These are phyloP conservation scores for Boletus sp. DNA, from an alignment of 768 basidiomycete genomes.

Conservation along the genomic window DNA sequence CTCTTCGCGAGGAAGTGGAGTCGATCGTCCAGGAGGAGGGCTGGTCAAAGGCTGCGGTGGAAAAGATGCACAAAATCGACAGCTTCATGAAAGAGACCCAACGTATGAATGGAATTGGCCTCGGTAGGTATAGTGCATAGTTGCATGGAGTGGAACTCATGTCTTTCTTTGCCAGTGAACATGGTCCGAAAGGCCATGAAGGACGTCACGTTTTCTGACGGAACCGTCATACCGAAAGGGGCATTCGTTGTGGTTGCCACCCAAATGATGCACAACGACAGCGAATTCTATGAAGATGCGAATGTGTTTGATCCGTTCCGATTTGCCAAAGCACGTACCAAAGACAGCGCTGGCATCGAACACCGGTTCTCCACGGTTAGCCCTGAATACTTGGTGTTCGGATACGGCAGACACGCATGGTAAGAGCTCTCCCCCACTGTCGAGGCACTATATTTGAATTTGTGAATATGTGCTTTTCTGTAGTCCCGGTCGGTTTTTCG, in stretches of 20 bases:
- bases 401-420: no score
- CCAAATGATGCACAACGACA: slow-evolving; percentile 23
- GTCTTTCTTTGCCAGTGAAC: neutral
- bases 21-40: slow-evolving; percentile 1
- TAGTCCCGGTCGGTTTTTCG: slow-evolving; percentile 19
- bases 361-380: no score
- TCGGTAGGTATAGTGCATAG: slow-evolving; percentile 12
- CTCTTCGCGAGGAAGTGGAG: slow-evolving; percentile 18
- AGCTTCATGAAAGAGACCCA: no score
- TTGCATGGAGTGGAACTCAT: neutral
- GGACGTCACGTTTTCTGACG: no score
- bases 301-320: no score
- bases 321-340: no score
- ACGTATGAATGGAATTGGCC: slow-evolving; percentile 23
- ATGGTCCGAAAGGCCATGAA: slow-evolving; percentile 23
- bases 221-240: no score
- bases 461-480: no score
- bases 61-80: no score
- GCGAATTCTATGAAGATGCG: slow-evolving; percentile 31
- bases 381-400: no score
- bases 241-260: slow-evolving; percentile 23
- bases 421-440: neutral
- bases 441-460: neutral
- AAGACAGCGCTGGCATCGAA: no score
- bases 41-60: no score